Conservation (phyloP, 1,139 yeast genomes). For the Geotrichum klebahnii region DNA sequence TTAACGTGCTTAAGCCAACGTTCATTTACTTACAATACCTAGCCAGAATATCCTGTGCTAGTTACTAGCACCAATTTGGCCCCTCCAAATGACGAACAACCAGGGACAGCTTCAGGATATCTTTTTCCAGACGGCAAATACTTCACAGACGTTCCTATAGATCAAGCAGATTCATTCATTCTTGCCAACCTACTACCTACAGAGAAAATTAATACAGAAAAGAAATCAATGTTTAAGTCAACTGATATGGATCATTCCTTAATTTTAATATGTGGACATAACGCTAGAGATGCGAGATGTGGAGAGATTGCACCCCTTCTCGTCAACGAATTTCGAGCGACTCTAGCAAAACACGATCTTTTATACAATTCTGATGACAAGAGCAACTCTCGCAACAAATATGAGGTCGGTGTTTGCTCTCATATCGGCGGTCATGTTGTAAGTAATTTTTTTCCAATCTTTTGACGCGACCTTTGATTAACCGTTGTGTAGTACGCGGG, state of each 20-base stretch:
- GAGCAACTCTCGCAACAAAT: slow-evolving; percentile 32
- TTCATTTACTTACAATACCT: background rate
- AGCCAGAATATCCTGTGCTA: slow-evolving; percentile 51
- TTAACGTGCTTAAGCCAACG: slow-evolving; percentile 21
- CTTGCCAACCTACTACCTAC: slow-evolving; percentile 38
- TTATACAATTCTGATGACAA: slow-evolving; percentile 27
- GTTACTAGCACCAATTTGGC: slow-evolving; percentile 45
- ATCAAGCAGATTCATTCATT: slow-evolving; percentile 44
- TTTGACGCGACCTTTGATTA: background rate
- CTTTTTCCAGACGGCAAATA: slow-evolving; percentile 56
- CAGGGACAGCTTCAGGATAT: slow-evolving; percentile 29
- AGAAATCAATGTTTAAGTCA: slow-evolving; percentile 1
- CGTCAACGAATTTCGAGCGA: slow-evolving; percentile 48
- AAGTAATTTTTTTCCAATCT: slow-evolving; percentile 23
- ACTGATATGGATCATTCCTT: slow-evolving; percentile 24
- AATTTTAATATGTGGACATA: slow-evolving; percentile 64
- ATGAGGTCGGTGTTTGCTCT: slow-evolving; percentile 55
- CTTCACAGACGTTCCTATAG: slow-evolving; percentile 39
- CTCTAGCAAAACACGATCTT: slow-evolving; percentile 39
- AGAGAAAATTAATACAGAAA: background rate
- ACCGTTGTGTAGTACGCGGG: slow-evolving; percentile 54
- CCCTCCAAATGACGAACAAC: slow-evolving; percentile 15
- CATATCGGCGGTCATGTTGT: slow-evolving; percentile 70
- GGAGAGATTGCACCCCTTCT: slow-evolving; percentile 61
- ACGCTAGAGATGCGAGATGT: slow-evolving; percentile 59